These are phyloP conservation scores for Nemania sp. DNA, from an alignment of 2,329 filamentous ascomycete species.

Conservation along the genomic window DNA sequence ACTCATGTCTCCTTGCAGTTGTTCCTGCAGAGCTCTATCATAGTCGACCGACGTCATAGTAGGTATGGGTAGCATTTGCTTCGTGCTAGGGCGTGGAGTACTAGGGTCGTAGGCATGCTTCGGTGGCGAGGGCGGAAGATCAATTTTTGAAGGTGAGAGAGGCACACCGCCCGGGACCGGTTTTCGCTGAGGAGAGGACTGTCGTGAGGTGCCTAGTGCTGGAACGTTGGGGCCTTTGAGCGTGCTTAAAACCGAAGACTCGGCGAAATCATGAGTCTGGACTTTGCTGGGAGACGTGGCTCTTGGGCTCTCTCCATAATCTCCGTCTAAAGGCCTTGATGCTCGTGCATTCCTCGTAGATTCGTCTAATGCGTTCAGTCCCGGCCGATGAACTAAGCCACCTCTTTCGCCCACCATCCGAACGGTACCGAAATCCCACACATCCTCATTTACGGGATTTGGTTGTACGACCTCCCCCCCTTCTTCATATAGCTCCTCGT, in stretches of 20 bases:
- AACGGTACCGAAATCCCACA: slow-evolving; percentile 99
- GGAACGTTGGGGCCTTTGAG: slow-evolving; percentile 63
- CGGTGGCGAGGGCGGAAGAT: slow-evolving; percentile 70
- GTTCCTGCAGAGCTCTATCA: slow-evolving; percentile 70
- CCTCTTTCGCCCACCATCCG: slow-evolving; percentile 79
- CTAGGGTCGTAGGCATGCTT: slow-evolving; percentile 58
- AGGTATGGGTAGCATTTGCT: slow-evolving; percentile 61
- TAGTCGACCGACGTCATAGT: slow-evolving; percentile 68
- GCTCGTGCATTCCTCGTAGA: slow-evolving; percentile 82
- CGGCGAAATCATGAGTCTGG: slow-evolving; percentile 58
- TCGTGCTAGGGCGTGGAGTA: slow-evolving; percentile 61
- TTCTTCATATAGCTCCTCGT: slow-evolving; percentile 73
- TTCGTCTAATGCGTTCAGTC: slow-evolving; percentile 80
- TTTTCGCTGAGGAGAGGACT: slow-evolving; percentile 71
- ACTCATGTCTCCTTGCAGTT: slow-evolving; percentile 72
- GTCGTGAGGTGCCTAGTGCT: slow-evolving; percentile 62
- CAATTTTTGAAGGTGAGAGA: slow-evolving; percentile 69
- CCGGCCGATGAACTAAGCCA: slow-evolving; percentile 65
- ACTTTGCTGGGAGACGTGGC: slow-evolving; percentile 66
- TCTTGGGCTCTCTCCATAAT: slow-evolving; percentile 65
- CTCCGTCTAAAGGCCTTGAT: slow-evolving; percentile 64
- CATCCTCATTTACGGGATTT: slow-evolving; percentile 76
- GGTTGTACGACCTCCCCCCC: slow-evolving; percentile 69
- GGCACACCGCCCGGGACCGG: slow-evolving; percentile 57
- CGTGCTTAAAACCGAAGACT: slow-evolving; percentile 63